Evolutionary conservation across 2,329 filamentous ascomycete genomes (phyloP).

Genomic region (Stagonosporopsis chrysanthemi): DNA sequence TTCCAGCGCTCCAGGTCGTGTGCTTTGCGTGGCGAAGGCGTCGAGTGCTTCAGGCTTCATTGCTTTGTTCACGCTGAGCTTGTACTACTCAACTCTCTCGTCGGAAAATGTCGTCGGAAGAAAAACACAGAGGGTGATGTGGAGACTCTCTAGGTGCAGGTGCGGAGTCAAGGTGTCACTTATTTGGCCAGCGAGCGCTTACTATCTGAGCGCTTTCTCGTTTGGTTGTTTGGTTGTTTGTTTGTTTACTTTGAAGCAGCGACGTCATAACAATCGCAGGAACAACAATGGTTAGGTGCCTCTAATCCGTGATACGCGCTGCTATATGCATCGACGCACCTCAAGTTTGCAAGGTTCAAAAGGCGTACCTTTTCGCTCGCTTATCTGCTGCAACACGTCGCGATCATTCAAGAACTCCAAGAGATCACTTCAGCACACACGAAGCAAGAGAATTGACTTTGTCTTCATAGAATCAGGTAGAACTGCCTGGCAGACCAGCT

Average conservation of each 20-base stretch:
- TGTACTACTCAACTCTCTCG: not conserved
- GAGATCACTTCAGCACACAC: not conserved
- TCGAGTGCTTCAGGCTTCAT: constrained; percentile 31
- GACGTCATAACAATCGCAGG: not conserved
- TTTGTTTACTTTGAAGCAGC: not conserved
- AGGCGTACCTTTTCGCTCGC: not conserved
- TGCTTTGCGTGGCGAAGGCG: constrained; percentile 28
- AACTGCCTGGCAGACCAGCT: constrained; percentile 10
- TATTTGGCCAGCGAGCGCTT: too few relatives aligned
- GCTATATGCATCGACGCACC: not conserved
- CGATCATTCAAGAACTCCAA: not conserved
- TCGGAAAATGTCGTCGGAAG: not conserved
- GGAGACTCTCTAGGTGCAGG: too few relatives aligned
- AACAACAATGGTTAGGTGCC: not conserved
- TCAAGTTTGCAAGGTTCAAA: not conserved
- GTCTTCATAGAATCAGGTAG: not conserved
- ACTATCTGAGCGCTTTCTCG: not conserved
- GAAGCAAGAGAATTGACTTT: not conserved
- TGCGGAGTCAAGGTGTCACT: too few relatives aligned
- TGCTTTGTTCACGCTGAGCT: too few relatives aligned
- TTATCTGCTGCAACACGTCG: not conserved
- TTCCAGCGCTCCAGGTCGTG: constrained; percentile 27
- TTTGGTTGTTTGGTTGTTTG: not conserved
- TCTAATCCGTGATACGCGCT: not conserved
- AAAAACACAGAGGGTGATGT: not conserved